Evolutionary conservation across 1,284 basidiomycete genomes (phyloP).

Genomic region (Sporisorium reilianum): DNA sequence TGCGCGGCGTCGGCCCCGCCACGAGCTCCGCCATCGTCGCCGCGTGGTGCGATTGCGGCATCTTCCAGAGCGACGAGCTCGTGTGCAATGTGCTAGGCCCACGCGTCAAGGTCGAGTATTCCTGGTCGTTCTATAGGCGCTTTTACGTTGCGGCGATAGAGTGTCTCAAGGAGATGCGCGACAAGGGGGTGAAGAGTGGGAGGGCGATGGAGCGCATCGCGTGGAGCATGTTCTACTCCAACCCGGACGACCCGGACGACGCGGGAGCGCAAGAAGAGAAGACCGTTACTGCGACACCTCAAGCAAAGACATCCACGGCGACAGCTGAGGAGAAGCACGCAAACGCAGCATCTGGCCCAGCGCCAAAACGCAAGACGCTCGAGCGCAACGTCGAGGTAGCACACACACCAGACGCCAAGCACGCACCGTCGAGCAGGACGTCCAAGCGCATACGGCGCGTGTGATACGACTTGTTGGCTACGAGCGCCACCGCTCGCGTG

Average conservation of each 20-base stretch:
- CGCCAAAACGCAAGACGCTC: neutral
- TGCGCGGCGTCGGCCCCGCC: conserved; percentile 43
- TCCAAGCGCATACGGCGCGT: neutral
- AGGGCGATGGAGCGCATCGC: conserved; percentile 20
- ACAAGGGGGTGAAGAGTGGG: neutral
- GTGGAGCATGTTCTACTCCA: conserved; percentile 20
- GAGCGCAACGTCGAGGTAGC: neutral
- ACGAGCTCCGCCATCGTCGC: conserved; percentile 37
- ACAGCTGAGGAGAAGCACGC: no score
- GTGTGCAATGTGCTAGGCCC: neutral
- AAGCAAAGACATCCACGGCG: no score
- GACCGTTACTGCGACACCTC: no score
- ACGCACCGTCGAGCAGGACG: neutral
- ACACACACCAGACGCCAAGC: neutral
- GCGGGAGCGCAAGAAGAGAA: no score
- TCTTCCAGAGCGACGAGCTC: conserved; percentile 34
- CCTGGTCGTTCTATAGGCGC: conserved; percentile 14
- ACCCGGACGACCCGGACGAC: no score
- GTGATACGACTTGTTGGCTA: no score
- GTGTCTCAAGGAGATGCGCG: neutral
- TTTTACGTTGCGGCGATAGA: conserved; percentile 12
- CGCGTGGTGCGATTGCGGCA: conserved; percentile 1
- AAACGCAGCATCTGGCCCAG: no score
- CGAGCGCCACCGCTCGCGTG: no score
- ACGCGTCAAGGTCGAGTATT: conserved; percentile 16